A percentile compares a stretch with the other conserved stretches of the same genome.
Evolutionary conservation across 192 early-diverging fungal species (phyloP).

Genomic region (Geranomyces variabilis): DNA sequence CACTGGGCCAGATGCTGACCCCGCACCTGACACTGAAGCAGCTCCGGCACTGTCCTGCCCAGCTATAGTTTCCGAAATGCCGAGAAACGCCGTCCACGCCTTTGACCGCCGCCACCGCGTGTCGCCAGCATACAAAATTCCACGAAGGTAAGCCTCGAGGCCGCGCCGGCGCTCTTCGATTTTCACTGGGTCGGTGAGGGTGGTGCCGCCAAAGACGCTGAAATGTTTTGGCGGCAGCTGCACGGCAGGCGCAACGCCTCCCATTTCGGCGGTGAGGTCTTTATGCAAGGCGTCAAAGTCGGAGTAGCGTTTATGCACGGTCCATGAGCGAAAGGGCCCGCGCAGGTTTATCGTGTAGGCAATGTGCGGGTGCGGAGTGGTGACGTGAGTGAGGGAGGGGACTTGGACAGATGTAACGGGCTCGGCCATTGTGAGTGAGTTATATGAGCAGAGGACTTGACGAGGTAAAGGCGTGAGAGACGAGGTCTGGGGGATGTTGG

Average conservation of each 20-base stretch:
- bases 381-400: constrained; percentile 59
- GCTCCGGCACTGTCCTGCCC: background rate
- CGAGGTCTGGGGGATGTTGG: too few species aligned
- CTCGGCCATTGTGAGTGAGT: constrained; percentile 55
- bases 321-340: constrained; percentile 81
- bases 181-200: constrained; percentile 59
- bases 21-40: background rate
- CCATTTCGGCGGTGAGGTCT: constrained; percentile 68
- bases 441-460: too few species aligned
- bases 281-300: constrained; percentile 78
- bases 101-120: constrained; percentile 74
- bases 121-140: constrained; percentile 72
- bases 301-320: constrained; percentile 68
- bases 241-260: constrained; percentile 64
- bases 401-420: constrained; percentile 61
- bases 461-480: too few species aligned
- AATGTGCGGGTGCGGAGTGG: constrained; percentile 61
- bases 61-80: constrained; percentile 52
- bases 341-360: constrained; percentile 76
- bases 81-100: constrained; percentile 77
- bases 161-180: constrained; percentile 76
- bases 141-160: constrained; percentile 78
- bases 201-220: constrained; percentile 50
- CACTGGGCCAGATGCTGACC: background rate
- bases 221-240: constrained; percentile 72